Conservation (phyloP, 2,329 filamentous ascomycete genomes). For the Ceratocystis eucalypticola region DNA sequence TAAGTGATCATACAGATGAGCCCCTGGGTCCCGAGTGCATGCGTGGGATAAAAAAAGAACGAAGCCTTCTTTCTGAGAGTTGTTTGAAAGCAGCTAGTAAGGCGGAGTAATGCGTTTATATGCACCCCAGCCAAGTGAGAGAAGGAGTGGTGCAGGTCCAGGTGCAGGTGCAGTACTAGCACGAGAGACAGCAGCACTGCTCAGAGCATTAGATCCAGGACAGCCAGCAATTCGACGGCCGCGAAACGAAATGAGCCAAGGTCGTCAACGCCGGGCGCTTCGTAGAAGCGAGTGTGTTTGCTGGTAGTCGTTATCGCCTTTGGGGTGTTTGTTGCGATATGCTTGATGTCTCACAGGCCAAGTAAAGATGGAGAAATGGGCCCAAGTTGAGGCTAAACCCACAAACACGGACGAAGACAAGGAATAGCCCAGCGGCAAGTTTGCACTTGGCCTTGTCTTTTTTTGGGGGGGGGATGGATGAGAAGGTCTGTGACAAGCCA, state of each 20-base stretch:
- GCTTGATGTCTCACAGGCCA: slow-evolving; percentile 1
- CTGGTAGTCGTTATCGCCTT: not conserved
- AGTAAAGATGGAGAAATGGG: slow-evolving; percentile 2
- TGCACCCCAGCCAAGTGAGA: not conserved
- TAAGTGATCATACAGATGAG: not conserved
- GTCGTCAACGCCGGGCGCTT: not conserved
- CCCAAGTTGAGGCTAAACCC: not conserved
- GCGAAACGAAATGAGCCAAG: not conserved
- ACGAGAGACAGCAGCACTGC: not conserved
- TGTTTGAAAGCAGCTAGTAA: not conserved
- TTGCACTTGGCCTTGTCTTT: not conserved
- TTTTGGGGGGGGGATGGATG: not conserved
- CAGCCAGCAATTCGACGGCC: not conserved
- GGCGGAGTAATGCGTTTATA: not conserved
- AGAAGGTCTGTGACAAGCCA: not conserved
- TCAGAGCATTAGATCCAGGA: not conserved
- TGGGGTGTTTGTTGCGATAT: not conserved
- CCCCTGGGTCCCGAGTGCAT: not conserved
- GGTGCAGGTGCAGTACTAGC: not conserved
- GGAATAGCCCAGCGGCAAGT: slow-evolving; percentile 5
- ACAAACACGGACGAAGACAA: slow-evolving; percentile 6
- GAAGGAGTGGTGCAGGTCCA: not conserved
- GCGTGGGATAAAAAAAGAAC: not conserved
- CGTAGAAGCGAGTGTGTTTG: not conserved
- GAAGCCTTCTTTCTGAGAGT: not conserved